Conservation (phyloP, 169 alveolate species). For the Ichthyophthirius multifiliis region DNA sequence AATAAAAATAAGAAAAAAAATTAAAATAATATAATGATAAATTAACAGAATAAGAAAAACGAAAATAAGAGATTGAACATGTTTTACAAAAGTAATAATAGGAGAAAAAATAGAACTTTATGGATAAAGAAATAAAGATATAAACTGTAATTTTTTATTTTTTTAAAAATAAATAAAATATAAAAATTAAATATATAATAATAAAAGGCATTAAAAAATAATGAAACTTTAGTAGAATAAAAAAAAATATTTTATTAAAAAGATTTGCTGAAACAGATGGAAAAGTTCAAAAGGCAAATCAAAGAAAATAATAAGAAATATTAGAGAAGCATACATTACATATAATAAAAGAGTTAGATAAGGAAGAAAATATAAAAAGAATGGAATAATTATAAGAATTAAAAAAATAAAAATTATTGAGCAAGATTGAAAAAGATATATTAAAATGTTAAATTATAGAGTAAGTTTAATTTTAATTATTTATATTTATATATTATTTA, state of each 20-base stretch:
- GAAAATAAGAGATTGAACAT: neutral
- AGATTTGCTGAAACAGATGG: neutral
- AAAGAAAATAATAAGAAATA: neutral
- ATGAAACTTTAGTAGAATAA: neutral
- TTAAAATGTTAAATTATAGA: conserved; percentile 1
- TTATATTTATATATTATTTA: neutral
- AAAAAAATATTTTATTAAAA: neutral
- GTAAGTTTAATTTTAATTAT: neutral
- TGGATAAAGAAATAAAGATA: conserved; percentile 9
- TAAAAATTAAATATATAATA: neutral
- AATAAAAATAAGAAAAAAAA: neutral
- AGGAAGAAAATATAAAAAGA: conserved; percentile 4
- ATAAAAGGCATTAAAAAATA: neutral
- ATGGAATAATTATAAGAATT: neutral
- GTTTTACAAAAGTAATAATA: neutral
- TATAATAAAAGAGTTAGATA: neutral
- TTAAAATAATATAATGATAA: neutral
- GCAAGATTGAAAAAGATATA: neutral
- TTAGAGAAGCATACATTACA: neutral
- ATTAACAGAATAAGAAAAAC: neutral
- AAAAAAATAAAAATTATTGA: neutral
- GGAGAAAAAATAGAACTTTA: neutral
- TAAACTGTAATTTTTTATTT: neutral
- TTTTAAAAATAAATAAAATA: neutral
- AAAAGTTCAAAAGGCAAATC: neutral